Percentiles rank a stretch among this genome's conserved stretches.
These are phyloP conservation scores for Rhizopus microsporus DNA, from an alignment of 371 early-diverging fungal genomes.

Conservation along the genomic window DNA sequence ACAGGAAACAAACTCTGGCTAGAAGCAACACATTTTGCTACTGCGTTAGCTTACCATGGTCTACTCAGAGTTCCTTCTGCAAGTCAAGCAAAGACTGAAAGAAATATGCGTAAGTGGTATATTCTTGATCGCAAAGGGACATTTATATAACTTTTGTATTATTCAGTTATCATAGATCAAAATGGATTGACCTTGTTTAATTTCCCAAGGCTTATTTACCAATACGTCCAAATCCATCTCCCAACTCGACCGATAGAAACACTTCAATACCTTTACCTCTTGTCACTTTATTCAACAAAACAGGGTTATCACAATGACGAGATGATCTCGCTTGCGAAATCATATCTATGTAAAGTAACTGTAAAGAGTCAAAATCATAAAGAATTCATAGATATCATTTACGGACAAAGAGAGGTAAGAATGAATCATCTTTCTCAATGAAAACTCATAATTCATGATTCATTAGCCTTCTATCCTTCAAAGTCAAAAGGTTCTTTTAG, in stretches of 20 bases:
- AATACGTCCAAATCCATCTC: conserved; percentile 56
- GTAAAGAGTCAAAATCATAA: conserved; percentile 41
- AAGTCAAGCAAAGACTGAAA: conserved; percentile 14
- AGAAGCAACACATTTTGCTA: conserved; percentile 91
- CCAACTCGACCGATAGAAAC: conserved; percentile 57
- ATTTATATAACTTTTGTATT: neutral
- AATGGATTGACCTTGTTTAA: conserved; percentile 42
- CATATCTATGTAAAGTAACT: conserved; percentile 42
- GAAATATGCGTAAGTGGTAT: conserved; percentile 35
- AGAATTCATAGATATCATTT: conserved; percentile 47
- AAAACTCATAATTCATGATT: neutral
- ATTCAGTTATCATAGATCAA: conserved; percentile 8
- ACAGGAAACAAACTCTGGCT: conserved; percentile 54
- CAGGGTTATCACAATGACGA: conserved; percentile 32
- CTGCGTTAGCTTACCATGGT: conserved; percentile 78
- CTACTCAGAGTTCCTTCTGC: conserved; percentile 47
- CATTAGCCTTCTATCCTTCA: conserved; percentile 13
- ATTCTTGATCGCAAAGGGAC: neutral
- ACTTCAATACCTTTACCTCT: conserved; percentile 65
- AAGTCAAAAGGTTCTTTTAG: conserved; percentile 55
- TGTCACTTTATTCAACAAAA: conserved; percentile 56
- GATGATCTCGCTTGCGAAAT: conserved; percentile 44
- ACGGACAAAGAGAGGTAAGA: conserved; percentile 6
- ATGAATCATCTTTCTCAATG: neutral
- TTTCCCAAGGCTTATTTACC: conserved; percentile 63